Evolutionary conservation across 257 asterid species (phyloP), one percentile per base, ranked within the genome.

Genomic region (Prunella vulgaris): DNA sequence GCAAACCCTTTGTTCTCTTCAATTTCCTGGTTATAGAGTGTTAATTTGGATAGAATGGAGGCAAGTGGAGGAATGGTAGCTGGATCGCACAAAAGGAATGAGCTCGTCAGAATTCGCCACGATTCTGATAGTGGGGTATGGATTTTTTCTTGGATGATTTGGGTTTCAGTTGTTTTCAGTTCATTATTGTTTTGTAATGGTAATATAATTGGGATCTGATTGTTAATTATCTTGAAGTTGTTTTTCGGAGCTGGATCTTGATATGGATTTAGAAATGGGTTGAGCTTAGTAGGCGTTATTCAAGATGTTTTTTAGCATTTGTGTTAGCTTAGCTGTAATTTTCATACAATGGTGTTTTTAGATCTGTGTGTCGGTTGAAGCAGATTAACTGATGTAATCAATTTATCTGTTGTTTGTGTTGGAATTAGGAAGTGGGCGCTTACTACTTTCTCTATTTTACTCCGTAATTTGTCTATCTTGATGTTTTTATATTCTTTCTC

Each of bases 101-200:
- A 90, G 79, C 77, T 90, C 12, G 97, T 88, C 56, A 71, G 86
- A 27, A 82, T 83, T 79, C 78, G 83, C 72, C 90, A 84, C 62
- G 93, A 86, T 77, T 84, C 93, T 78, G 90, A 87, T 68, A 84
- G 82, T 70, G 96, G 71, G 95, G 97, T 92, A 86, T 56, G 81
- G 5, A 9, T 21, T 60, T 15, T 46, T 17, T 35, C 17, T 20
- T 73, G 7, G 27, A 24, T 24, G 8, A 77, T 65, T 77, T 76
- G 27, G 30, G 51, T 46, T 75, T 70, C 72, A 38, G 71, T 40
- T 70, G 68, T 73, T 4, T 5, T 35, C 28, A 25, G 28, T 25
- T 25, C 28, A 42, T 28, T 24, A 2, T 18, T 35, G 15, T n/a
- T 49, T 27, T 53, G 13, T 10, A 30, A 27, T 49, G 57, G 57